Evolutionary conservation across 1,284 basidiomycete species (phyloP).

Genomic region (Golubevia sp.): DNA sequence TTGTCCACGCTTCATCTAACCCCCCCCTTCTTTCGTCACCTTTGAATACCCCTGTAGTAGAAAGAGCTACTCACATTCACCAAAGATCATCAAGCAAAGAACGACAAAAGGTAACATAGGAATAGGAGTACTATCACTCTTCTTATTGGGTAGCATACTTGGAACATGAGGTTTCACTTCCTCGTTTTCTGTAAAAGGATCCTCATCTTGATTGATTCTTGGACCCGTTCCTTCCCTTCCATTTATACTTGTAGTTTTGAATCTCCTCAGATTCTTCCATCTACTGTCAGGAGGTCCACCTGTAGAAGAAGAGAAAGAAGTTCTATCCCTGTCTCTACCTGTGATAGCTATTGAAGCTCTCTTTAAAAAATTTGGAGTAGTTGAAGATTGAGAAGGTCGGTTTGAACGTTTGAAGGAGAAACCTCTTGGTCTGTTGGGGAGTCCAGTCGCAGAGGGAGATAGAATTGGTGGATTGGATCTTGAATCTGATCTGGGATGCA

Average conservation of each 20-base stretch:
- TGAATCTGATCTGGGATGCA: neutral
- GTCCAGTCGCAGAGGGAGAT: neutral
- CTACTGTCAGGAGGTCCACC: neutral
- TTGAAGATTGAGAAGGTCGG: neutral
- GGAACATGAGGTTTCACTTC: slow-evolving; percentile 21
- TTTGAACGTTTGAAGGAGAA: neutral
- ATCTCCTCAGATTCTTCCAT: neutral
- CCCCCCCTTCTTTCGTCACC: neutral
- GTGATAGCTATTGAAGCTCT: neutral
- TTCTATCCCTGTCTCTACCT: neutral
- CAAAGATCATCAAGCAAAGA: slow-evolving; percentile 54
- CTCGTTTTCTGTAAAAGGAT: neutral
- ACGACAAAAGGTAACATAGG: slow-evolving; percentile 54
- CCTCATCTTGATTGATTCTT: neutral
- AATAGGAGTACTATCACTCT: slow-evolving; percentile 43
- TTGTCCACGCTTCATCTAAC: neutral
- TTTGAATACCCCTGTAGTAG: neutral
- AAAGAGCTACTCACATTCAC: slow-evolving; percentile 31
- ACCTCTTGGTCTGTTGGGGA: neutral
- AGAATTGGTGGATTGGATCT: neutral
- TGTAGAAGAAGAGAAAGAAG: neutral
- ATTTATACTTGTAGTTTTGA: neutral
- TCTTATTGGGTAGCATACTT: slow-evolving; percentile 14
- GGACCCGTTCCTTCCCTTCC: too few species aligned
- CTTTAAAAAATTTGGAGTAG: neutral